Base-by-base conservation (phyloP, 139 green algal genomes). In the Chlorella sp. region DNA sequence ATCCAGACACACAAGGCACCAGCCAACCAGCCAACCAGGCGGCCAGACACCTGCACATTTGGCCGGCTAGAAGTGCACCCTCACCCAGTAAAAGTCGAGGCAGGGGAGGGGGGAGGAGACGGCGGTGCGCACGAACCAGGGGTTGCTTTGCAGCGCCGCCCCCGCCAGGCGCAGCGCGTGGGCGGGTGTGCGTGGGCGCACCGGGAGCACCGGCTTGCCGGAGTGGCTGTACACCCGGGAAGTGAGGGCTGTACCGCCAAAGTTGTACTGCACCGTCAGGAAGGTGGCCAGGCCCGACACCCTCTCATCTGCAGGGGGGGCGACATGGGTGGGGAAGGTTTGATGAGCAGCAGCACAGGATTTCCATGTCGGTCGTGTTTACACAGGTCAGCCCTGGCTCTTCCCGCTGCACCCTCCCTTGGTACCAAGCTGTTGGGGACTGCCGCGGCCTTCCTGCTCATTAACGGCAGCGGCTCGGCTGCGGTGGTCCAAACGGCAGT, bases 11-110 rank as follows among this genome's bases (percentile, higher is more conserved):
- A 11, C 34, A 42, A 48, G 36, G 12, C 18, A 18, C 76, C 34
- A 26, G 18, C n/a, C n/a, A n/a, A n/a, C n/a, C n/a, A n/a, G n/a
- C n/a, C n/a, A n/a, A n/a, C n/a, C n/a, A n/a, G 71, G n/a, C n/a
- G n/a, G n/a, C n/a, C n/a, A n/a, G n/a, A n/a, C n/a, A n/a, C n/a
- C n/a, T n/a, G n/a, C n/a, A n/a, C n/a, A n/a, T n/a, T n/a, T n/a
- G n/a, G n/a, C n/a, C n/a, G n/a, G n/a, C n/a, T n/a, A n/a, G n/a
- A n/a, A n/a, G n/a, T n/a, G n/a, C 57, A 21, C 2, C 0, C 83
- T 80, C 68, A 88, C 84, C 84, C 84, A 88, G 28, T 88, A 64
- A 16, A 81, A 40, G 19, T 66, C 28, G 24, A 88, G n/a, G 66
- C 84, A 88, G 84, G 84, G 84, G 37, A 88, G 68, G 5, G 84